These are phyloP conservation scores for Drosera spatulata DNA, from an alignment of 179 eudicot genomes.

Conservation along the genomic window DNA sequence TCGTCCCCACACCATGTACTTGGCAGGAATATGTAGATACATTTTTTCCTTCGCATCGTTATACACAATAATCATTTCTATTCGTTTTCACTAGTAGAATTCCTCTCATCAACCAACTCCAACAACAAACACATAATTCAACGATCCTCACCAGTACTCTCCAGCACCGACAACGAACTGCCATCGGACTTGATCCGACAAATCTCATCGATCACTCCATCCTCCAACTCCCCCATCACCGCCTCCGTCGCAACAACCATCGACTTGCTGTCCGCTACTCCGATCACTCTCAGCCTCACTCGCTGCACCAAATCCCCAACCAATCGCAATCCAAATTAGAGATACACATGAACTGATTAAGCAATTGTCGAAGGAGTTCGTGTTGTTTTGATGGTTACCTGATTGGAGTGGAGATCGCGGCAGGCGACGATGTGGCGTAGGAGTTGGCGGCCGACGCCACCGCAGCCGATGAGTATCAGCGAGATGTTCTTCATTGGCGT, in stretches of 20 bases:
- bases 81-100: too few relatives aligned
- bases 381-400: constrained; percentile 11
- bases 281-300: constrained; percentile 61
- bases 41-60: too few relatives aligned
- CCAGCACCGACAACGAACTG: constrained; percentile 36
- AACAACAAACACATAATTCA: too few relatives aligned
- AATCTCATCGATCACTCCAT: constrained; percentile 37
- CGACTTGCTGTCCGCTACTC: constrained; percentile 77
- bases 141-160: constrained; percentile 36
- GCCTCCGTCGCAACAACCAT: constrained; percentile 48
- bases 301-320: constrained; percentile 54
- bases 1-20: too few relatives aligned
- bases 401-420: constrained; percentile 50
- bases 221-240: constrained; percentile 54
- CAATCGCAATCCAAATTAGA: not conserved
- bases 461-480: constrained; percentile 71
- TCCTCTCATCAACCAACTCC: too few relatives aligned
- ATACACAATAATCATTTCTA: too few relatives aligned
- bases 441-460: constrained; percentile 91
- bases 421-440: constrained; percentile 72
- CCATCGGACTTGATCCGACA: constrained; percentile 52
- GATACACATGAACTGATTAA: constrained; percentile 1
- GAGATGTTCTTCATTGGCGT: constrained; percentile 67
- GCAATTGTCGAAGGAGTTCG: constrained; percentile 3
- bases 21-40: too few relatives aligned